Evolutionary conservation across 2,329 filamentous ascomycete species (phyloP).

Genomic region (Claviceps spartinae): DNA sequence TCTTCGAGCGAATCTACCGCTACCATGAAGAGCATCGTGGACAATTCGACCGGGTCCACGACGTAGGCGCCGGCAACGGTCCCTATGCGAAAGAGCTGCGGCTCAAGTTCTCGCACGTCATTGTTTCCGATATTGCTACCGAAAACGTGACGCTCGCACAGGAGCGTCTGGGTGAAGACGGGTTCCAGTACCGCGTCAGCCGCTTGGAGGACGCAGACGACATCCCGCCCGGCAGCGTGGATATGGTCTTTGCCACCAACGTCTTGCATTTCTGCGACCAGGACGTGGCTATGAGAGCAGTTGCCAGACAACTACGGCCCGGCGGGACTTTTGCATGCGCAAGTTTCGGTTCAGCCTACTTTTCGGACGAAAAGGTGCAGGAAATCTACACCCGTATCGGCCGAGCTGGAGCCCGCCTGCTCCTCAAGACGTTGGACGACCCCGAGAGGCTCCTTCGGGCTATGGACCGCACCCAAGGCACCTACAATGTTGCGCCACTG

Average conservation of each 20-base stretch:
- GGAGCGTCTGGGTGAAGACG: conserved; percentile 6
- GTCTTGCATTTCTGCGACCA: conserved; percentile 9
- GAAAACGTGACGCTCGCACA: conserved; percentile 10
- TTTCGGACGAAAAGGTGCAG: background rate
- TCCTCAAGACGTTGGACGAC: background rate
- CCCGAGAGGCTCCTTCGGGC: background rate
- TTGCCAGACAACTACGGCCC: conserved; percentile 7
- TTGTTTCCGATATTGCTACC: conserved; percentile 12
- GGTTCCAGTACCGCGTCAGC: conserved; percentile 8
- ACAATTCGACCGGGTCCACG: conserved; percentile 9
- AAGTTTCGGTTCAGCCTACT: background rate
- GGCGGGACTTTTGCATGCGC: conserved; percentile 10
- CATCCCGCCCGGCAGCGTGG: conserved; percentile 6
- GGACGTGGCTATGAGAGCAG: conserved; percentile 6
- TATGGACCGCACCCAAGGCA: background rate
- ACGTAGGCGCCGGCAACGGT: conserved; percentile 13
- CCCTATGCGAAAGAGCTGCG: conserved; percentile 9
- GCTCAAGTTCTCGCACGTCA: conserved; percentile 10
- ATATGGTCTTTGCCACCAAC: conserved; percentile 9
- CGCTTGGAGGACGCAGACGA: conserved; percentile 10
- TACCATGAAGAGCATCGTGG: conserved; percentile 11
- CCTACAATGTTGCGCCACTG: background rate
- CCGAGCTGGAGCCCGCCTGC: background rate
- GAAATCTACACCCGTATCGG: conserved; percentile 2
- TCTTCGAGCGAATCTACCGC: conserved; percentile 12